A percentile compares a stretch with the other conserved stretches of the same genome.
These are phyloP conservation scores for Nannochloropsis salina DNA, from an alignment of 108 stramenopile species.

Conservation along the genomic window DNA sequence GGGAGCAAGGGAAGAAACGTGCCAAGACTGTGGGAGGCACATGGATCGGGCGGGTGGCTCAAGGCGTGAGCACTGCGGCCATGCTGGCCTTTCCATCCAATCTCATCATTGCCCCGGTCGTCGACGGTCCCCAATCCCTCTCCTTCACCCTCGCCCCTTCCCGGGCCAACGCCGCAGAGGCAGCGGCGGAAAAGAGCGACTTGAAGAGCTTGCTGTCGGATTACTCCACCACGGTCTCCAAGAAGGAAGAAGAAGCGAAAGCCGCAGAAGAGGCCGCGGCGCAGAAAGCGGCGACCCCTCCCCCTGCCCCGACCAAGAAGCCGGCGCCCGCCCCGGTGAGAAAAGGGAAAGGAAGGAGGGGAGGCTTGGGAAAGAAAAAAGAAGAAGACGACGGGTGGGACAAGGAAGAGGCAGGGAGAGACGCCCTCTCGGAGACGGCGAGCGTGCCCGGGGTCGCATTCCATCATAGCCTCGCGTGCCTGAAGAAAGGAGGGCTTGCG, in stretches of 20 bases:
- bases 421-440: too few relatives aligned
- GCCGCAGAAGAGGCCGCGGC: neutral
- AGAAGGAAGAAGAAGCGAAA: neutral
- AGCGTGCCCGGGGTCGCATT: too few relatives aligned
- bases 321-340: neutral
- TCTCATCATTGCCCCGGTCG: too few relatives aligned
- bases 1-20: too few relatives aligned
- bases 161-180: neutral
- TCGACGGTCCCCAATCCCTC: neutral
- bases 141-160: neutral
- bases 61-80: too few relatives aligned
- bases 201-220: neutral
- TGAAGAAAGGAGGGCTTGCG: too few relatives aligned
- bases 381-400: neutral
- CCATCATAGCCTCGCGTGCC: too few relatives aligned
- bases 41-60: too few relatives aligned
- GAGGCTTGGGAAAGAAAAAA: neutral
- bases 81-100: too few relatives aligned
- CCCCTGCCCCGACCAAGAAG: neutral
- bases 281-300: neutral
- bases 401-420: too few relatives aligned
- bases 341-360: neutral
- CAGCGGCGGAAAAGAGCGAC: neutral
- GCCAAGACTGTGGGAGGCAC: too few relatives aligned
- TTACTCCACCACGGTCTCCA: neutral